Evolutionary conservation across 1,284 basidiomycete genomes (phyloP).

Genomic region (Fomitopsis palustris): DNA sequence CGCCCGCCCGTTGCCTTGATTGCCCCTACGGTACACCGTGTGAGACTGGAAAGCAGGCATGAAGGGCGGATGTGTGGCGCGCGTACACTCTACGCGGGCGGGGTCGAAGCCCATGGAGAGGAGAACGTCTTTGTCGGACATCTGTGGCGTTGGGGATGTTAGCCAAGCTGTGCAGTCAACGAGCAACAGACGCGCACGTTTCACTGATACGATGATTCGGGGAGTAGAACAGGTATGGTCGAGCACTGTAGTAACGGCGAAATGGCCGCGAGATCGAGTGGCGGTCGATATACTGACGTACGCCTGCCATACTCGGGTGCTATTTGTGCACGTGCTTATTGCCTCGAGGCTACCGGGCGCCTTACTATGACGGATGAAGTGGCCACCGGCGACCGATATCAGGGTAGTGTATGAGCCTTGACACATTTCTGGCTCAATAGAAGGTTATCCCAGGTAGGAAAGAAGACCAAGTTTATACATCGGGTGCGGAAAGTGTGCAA

Average conservation of each 20-base stretch:
- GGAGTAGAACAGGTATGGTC: too few species aligned
- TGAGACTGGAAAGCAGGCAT: background rate
- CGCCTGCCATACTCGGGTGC: background rate
- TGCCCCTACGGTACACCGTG: conserved; percentile 58
- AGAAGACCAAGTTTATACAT: too few species aligned
- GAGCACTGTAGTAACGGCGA: background rate
- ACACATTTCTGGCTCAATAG: too few species aligned
- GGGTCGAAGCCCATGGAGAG: conserved; percentile 85
- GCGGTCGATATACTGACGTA: background rate
- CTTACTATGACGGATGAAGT: background rate
- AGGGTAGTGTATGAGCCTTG: too few species aligned
- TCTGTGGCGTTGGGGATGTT: background rate
- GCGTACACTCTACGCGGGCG: conserved; percentile 80
- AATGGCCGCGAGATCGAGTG: background rate
- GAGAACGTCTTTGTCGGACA: conserved; percentile 72
- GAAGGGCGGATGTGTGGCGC: background rate
- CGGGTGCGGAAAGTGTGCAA: too few species aligned
- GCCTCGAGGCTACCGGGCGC: conserved; percentile 2
- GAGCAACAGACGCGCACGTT: too few species aligned
- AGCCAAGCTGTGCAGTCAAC: too few species aligned
- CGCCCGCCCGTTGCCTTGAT: conserved; percentile 75
- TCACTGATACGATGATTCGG: too few species aligned
- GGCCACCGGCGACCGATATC: background rate
- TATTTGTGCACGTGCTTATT: background rate
- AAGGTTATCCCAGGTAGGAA: too few species aligned